Base-by-base conservation (phyloP, 108 stramenopile genomes). In the Cyclotella cryptica region DNA sequence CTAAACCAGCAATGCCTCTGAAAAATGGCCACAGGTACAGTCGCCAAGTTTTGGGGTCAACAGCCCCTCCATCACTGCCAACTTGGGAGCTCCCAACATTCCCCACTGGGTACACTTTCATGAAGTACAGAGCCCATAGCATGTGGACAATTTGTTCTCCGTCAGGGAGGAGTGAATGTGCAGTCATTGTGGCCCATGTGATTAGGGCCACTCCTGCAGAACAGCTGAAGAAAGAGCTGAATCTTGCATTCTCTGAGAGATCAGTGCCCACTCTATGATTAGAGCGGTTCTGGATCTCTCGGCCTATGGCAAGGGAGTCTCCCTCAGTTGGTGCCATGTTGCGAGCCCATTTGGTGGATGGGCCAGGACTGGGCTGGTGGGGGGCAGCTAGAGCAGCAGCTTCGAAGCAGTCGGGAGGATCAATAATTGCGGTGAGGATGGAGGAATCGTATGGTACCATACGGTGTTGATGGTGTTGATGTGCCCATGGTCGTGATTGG, bases 241-340 rank as follows among this genome's bases (percentile, higher is more conserved):
- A 69, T 0, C 44, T 17, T 10, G 18, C 28, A 12, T 55, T 51
- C 39, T 69, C 68, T 10, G 53, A 52, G 22, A 35, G 5, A 10
- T 18, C 6, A 17, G 68, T 10, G 12, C 51, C 51, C 11, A 51
- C 44, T 19, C 13, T 41, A 52, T 17, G 51, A 18, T 51, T 51
- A 6, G 30, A 54, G 44, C 26, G 43, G 44, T 69, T 69, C 7
- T 69, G 68, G 15, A 69, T 69, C 28, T 69, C 68, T 46, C 52
- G 28, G 13, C 68, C 49, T 11, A 18, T 15, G 14, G 18, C 21
- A 18, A 53, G 14, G 53, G 53, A 55, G 52, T 69, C 53, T 14
- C 28, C 58, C 22, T 28, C 58, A 13, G 14, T 40, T 21, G 51
- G 53, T 15, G 53, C 12, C 10, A 51, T 44, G 28, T 53, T 51